Evolutionary conservation across 306 rosid species (phyloP), one percentile per base, ranked within the genome.

Genomic region (Castanospermum australe): DNA sequence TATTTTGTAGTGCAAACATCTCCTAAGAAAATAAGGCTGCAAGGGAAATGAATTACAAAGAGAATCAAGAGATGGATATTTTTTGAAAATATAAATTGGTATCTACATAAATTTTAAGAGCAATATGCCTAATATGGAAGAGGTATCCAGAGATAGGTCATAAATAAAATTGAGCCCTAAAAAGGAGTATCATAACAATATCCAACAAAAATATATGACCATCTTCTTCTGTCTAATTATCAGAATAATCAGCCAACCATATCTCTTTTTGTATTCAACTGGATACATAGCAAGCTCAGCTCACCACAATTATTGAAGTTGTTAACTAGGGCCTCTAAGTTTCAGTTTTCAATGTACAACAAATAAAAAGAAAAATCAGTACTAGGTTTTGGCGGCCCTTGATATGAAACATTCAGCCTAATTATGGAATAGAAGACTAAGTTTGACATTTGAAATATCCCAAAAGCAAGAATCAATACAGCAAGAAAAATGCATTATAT

Each of bases 21-120:
- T 89, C 73, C 85, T 85, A 30, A 90, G 98, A 87, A 86, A 87
- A 68, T 92, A 84, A 70, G 99, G 99, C 99, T 95, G 81, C 88
- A 86, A 80, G n/a, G 38, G 15, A 85, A 69, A 86, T n/a, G 47
- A 65, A 62, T 83, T 60, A 84, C 52, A 77, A 42, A 52, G 67
- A 57, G 5, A 66, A 77, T 24, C 54, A 77, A 6, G 28, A 70
- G 15, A 25, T 2, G n/a, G 3, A 81, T 35, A 22, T 38, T 67
- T 73, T 25, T 32, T 10, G 18, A 24, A 51, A 71, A 25, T 25
- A 38, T 24, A 73, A 66, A 22, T 55, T 24, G 64, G 42, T 48
- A 77, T 50, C 57, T 7, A 39, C 65, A 36, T 4, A 48, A 79
- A 71, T 54, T 41, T 42, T 11, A 55, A 28, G 71, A 72, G 6